Percentiles rank a stretch among this genome's conserved stretches.
These are phyloP conservation scores for Microcyclospora tardicrescens DNA, from an alignment of 2,329 filamentous ascomycete species.

Conservation along the genomic window DNA sequence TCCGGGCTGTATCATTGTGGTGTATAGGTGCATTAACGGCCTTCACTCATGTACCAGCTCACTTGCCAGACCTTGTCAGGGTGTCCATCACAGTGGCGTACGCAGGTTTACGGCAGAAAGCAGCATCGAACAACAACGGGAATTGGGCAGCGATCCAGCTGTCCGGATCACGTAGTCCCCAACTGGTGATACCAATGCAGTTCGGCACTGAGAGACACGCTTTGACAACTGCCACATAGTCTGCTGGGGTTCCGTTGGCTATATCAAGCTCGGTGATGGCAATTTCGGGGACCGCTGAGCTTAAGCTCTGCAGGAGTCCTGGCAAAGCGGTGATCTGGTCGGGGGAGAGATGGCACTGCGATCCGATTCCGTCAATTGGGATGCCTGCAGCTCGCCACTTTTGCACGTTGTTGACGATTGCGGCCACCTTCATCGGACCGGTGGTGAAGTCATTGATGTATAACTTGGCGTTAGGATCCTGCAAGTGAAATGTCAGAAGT, in stretches of 20 bases:
- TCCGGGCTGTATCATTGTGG: too few relatives aligned
- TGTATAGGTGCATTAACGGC: too few relatives aligned
- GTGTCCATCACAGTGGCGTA: slow-evolving; percentile 19
- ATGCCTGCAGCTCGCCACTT: slow-evolving; percentile 50
- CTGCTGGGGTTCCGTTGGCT: slow-evolving; percentile 38
- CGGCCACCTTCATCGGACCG: slow-evolving; percentile 10
- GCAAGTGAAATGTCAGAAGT: background rate
- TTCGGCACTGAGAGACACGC: slow-evolving; percentile 46
- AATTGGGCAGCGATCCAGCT: slow-evolving; percentile 27
- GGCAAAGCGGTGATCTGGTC: slow-evolving; percentile 34
- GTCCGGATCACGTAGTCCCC: slow-evolving; percentile 32
- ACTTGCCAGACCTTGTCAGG: background rate
- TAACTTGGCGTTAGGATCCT: slow-evolving; percentile 52
- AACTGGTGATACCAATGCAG: slow-evolving; percentile 49
- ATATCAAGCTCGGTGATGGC: slow-evolving; percentile 60
- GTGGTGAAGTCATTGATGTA: slow-evolving; percentile 59
- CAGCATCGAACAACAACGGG: slow-evolving; percentile 31
- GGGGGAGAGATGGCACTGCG: slow-evolving; percentile 40
- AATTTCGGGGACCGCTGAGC: slow-evolving; percentile 31
- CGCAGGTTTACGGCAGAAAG: slow-evolving; percentile 30
- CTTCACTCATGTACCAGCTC: too few relatives aligned
- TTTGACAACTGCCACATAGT: slow-evolving; percentile 43
- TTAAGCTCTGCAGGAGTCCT: slow-evolving; percentile 26
- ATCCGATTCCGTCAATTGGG: slow-evolving; percentile 53
- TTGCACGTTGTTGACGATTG: slow-evolving; percentile 43